phyloP scores from a whole-genome alignment of 1,284 basidiomycete genomes.

The Gymnopus androsaceus region DNA sequence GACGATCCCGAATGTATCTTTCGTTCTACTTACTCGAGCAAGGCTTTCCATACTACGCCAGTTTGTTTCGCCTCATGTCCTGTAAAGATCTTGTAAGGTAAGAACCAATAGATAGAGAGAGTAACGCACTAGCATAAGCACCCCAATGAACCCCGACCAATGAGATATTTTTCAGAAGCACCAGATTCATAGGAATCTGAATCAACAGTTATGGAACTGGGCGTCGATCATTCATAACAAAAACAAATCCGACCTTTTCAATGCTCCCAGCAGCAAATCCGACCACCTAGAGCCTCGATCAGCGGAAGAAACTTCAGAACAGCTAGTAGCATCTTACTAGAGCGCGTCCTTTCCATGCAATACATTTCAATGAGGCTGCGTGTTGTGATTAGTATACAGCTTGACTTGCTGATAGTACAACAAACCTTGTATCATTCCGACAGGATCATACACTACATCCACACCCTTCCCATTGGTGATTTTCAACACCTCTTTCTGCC shows the following conservation, averaged over 20 bases:
- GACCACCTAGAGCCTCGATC: conserved; percentile 92
- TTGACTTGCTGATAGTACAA: not conserved
- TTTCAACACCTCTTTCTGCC: conserved; percentile 76
- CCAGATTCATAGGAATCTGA: conserved; percentile 84
- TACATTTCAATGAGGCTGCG: not conserved
- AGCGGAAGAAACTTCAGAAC: conserved; percentile 91
- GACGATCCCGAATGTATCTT: not conserved
- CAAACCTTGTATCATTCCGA: conserved; percentile 73
- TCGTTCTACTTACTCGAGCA: conserved; percentile 60
- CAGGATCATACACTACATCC: conserved; percentile 89
- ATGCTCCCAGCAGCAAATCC: conserved; percentile 90
- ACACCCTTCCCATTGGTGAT: conserved; percentile 68
- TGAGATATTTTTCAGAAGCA: conserved; percentile 86
- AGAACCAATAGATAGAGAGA: not conserved
- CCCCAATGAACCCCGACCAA: conserved; percentile 87
- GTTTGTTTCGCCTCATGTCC: conserved; percentile 71
- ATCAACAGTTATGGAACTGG: not conserved
- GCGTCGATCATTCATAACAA: not conserved
- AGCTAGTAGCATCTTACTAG: conserved; percentile 37
- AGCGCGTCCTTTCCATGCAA: not conserved
- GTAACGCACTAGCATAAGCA: conserved; percentile 49
- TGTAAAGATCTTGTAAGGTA: conserved; percentile 30
- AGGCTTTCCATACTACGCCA: conserved; percentile 70
- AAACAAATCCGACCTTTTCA: conserved; percentile 68
- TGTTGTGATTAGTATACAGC: not conserved